These are phyloP conservation scores for Xylaria flabelliformis DNA, from an alignment of 495 filamentous ascomycete species.

Conservation along the genomic window DNA sequence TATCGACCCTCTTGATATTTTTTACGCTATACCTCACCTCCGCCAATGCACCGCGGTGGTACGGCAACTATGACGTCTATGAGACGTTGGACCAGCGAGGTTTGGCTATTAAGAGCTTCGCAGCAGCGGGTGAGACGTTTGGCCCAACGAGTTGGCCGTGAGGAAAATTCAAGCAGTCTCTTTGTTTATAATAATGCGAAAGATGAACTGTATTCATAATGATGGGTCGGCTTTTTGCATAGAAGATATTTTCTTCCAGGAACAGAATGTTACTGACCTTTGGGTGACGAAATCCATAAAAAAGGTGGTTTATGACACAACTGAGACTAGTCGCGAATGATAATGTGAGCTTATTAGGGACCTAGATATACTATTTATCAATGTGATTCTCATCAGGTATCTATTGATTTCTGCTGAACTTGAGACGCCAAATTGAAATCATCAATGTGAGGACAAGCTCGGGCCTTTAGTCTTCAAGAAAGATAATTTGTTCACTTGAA, in stretches of 20 bases:
- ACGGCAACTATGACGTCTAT: conserved; percentile 62
- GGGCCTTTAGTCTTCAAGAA: neutral
- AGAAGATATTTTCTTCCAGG: neutral
- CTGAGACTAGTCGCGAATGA: neutral
- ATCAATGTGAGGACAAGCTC: neutral
- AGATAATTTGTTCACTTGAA: too few species aligned
- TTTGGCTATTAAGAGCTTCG: conserved; percentile 42
- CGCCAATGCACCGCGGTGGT: conserved; percentile 66
- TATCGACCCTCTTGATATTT: conserved; percentile 75
- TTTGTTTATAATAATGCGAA: neutral
- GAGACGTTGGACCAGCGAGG: conserved; percentile 47
- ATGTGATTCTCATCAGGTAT: neutral
- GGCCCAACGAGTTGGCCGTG: conserved; percentile 53
- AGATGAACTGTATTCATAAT: neutral
- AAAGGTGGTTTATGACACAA: neutral
- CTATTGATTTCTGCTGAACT: neutral
- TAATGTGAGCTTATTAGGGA: neutral
- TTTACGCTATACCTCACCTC: conserved; percentile 65
- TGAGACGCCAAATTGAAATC: neutral
- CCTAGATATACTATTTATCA: neutral
- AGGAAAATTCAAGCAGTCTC: neutral
- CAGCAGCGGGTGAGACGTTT: conserved; percentile 51
- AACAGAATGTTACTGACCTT: neutral
- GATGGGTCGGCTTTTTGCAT: neutral
- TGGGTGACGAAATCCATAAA: neutral